Conservation (phyloP, 176 grass and related monocot species). For the Aechmea fasciata region DNA sequence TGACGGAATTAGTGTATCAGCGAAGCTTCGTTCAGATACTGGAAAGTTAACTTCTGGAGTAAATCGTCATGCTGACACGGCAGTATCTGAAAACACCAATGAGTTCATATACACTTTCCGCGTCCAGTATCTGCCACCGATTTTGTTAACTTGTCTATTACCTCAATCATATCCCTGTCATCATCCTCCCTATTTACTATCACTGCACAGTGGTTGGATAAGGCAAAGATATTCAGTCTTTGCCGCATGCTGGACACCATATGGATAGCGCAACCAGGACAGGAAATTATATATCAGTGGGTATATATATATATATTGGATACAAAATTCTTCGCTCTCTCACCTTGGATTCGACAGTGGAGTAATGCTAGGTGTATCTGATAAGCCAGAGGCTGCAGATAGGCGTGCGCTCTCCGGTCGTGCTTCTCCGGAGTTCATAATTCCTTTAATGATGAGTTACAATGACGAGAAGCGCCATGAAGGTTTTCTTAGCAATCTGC, state of each 20-base stretch:
- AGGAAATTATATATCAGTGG: conserved; percentile 52
- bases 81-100: conserved; percentile 12
- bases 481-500: conserved; percentile 50
- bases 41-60: conserved; percentile 14
- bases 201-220: conserved; percentile 46
- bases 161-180: conserved; percentile 33
- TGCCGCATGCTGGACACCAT: conserved; percentile 47
- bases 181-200: conserved; percentile 35
- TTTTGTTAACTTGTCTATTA: conserved; percentile 44
- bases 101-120: conserved; percentile 31
- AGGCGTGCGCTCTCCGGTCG: conserved; percentile 29
- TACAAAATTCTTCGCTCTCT: conserved; percentile 26
- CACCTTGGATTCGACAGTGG: conserved; percentile 37
- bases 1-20: conserved; percentile 18
- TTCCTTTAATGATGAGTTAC: conserved; percentile 62
- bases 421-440: conserved; percentile 36
- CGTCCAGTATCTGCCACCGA: conserved; percentile 37
- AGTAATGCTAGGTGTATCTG: conserved; percentile 37
- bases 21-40: conserved; percentile 10
- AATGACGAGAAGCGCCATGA: conserved; percentile 42
- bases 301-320: conserved; percentile 50
- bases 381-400: conserved; percentile 27
- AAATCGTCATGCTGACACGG: background rate
- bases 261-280: conserved; percentile 35
- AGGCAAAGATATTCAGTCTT: conserved; percentile 27